Conservation (phyloP, 2,329 filamentous ascomycete species). For the Alternaria angustiovoidea region DNA sequence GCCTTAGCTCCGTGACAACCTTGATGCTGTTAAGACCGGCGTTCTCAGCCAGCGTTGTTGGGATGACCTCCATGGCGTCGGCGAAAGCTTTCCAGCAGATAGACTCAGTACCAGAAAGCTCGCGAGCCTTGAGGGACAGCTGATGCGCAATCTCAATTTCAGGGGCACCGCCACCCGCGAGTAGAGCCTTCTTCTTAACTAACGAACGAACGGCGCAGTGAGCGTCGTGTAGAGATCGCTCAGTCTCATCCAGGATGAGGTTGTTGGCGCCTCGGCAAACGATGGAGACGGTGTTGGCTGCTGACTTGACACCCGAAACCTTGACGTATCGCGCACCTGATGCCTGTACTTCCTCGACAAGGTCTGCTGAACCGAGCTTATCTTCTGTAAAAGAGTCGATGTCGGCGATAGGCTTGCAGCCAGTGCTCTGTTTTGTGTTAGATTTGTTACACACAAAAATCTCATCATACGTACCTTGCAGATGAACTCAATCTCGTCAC, state of each 20-base stretch:
- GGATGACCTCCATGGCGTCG: slow-evolving; percentile 95
- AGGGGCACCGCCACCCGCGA: slow-evolving; percentile 93
- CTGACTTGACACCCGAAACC: slow-evolving; percentile 87
- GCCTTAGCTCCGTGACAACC: slow-evolving; percentile 93
- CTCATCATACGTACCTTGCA: slow-evolving; percentile 69
- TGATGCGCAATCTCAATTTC: slow-evolving; percentile 95
- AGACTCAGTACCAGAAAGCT: slow-evolving; percentile 87
- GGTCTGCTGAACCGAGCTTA: slow-evolving; percentile 91
- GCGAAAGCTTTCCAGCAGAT: slow-evolving; percentile 99
- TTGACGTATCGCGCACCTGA: slow-evolving; percentile 93
- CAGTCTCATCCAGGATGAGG: slow-evolving; percentile 94
- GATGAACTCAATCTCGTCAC: slow-evolving; percentile 98
- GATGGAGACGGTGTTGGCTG: slow-evolving; percentile 87
- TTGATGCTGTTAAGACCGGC: slow-evolving; percentile 98
- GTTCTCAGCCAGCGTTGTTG: slow-evolving; percentile 96
- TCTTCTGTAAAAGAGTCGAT: slow-evolving; percentile 99
- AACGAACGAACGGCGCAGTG: slow-evolving; percentile 97
- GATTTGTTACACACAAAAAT: slow-evolving; percentile 19
- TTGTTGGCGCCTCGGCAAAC: slow-evolving; percentile 93
- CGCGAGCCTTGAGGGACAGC: slow-evolving; percentile 81
- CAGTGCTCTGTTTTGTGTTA: slow-evolving; percentile 70
- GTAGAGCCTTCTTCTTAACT: slow-evolving; percentile 99
- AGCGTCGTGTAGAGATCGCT: slow-evolving; percentile 95
- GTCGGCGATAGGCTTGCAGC: slow-evolving; percentile 98
- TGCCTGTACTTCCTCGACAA: slow-evolving; percentile 90